These are phyloP conservation scores for Ampelocalamus luodianensis DNA, from an alignment of 176 grass and related monocot species.

Conservation along the genomic window DNA sequence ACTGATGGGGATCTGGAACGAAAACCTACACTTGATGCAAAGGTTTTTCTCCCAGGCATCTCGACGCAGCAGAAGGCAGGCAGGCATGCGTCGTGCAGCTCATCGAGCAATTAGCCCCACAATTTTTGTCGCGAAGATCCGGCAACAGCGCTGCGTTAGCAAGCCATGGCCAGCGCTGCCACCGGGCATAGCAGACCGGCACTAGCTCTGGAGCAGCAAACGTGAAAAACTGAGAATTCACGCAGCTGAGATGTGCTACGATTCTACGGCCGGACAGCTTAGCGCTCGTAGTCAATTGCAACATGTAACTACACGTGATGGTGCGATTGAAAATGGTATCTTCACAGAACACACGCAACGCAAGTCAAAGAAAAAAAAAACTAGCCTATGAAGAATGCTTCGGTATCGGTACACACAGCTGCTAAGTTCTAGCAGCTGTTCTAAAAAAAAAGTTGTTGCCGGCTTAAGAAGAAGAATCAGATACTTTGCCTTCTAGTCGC, in stretches of 20 bases:
- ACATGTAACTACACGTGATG: not conserved
- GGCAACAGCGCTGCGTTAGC: not conserved
- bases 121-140: not conserved
- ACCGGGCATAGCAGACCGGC: not conserved
- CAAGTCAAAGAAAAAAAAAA: too few relatives aligned
- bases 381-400: too few relatives aligned
- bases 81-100: not conserved
- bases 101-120: not conserved
- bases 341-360: too few relatives aligned
- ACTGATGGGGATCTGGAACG: not conserved
- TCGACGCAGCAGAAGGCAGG: not conserved
- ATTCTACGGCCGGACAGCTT: not conserved
- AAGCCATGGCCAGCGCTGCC: not conserved
- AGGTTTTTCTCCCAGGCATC: not conserved
- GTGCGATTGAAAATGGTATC: too few relatives aligned
- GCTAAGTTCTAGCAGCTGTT: not conserved
- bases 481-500: not conserved
- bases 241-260: not conserved
- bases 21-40: not conserved
- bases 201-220: not conserved
- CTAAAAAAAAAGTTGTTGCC: slow-evolving; percentile 1
- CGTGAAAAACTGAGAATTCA: not conserved
- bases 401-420: too few relatives aligned
- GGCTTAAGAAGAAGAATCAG: not conserved
- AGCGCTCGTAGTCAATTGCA: not conserved